Evolutionary conservation across 176 grass and related monocot species (phyloP).

Genomic region (Ananas comosus): DNA sequence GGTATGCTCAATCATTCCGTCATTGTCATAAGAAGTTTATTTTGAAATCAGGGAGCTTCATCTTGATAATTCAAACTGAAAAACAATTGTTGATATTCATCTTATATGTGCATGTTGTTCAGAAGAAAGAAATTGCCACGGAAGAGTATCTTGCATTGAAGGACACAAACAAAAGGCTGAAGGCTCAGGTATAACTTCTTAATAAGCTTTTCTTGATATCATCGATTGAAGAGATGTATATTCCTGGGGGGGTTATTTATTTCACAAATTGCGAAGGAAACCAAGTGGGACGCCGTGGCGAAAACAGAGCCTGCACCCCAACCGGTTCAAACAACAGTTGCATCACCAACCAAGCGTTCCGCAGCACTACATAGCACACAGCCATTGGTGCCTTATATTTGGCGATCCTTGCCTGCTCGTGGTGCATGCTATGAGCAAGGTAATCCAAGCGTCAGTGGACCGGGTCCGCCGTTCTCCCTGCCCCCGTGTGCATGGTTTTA

Average conservation of each 20-base stretch:
- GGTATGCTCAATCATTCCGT: slow-evolving; percentile 16
- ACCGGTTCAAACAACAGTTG: not conserved
- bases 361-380: not conserved
- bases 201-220: not conserved
- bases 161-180: slow-evolving; percentile 65
- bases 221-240: slow-evolving; percentile 2
- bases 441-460: not conserved
- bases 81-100: slow-evolving; percentile 1
- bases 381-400: slow-evolving; percentile 23
- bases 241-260: not conserved
- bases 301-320: not conserved
- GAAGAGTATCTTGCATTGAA: slow-evolving; percentile 63
- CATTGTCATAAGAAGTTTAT: not conserved
- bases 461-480: slow-evolving; percentile 11
- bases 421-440: slow-evolving; percentile 16
- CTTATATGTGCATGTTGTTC: slow-evolving; percentile 3
- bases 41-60: not conserved
- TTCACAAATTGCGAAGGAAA: not conserved
- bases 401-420: slow-evolving; percentile 38
- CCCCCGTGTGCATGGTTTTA: slow-evolving; percentile 52
- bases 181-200: slow-evolving; percentile 50
- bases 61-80: not conserved
- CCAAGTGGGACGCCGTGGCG: not conserved
- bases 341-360: not conserved
- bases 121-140: slow-evolving; percentile 73